Evolutionary conservation across 1,284 basidiomycete species (phyloP), one percentile per base, ranked within the genome.

Genomic region (Leccinum solheimii): DNA sequence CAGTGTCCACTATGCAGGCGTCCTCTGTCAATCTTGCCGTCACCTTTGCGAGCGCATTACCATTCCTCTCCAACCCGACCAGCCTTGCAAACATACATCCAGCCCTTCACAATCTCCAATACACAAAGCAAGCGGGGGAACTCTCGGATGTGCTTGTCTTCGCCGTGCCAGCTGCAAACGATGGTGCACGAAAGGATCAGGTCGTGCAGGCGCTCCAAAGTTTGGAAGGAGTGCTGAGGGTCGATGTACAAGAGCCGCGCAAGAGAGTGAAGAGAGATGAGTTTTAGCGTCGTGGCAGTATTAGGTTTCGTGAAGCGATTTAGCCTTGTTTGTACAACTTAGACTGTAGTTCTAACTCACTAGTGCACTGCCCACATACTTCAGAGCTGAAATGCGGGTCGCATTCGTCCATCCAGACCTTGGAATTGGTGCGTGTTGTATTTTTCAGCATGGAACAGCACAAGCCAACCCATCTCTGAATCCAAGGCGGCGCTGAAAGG

Each of bases 391-490:
- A 43, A 43, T 75, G 52, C 78, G 79, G 62, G 82, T 98, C 64
- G 95, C 91, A 3, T 96, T 98, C 77, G 82, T 98, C 59, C 96
- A 98, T 74, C 96, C 96, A 26, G 96, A 98, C 79, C 81, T 98
- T 4, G 96, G 96, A 56, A 97, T 98, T 58, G 96, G 96, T 92
- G 66, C 65, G 83, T 68, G 55, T n/a, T 50, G 23, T 16, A 16
- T 23, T n/a, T n/a, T 13, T 21, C n/a, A 9, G 8, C 8, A 43
- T 40, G 23, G 27, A 32, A 14, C 2, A 56, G n/a, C 55, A 57
- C 38, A n/a, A 56, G 54, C 49, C 49, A 51, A 50, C 8, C 23
- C n/a, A 21, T 16, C 27, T 11, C 10, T 14, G 67, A 7, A 53
- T 23, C 2, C 43, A 57, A 97, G 95, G 95, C 67, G 97, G 97